These are phyloP conservation scores for Trichoderma reesei DNA, from an alignment of 495 filamentous ascomycete species.

Conservation along the genomic window DNA sequence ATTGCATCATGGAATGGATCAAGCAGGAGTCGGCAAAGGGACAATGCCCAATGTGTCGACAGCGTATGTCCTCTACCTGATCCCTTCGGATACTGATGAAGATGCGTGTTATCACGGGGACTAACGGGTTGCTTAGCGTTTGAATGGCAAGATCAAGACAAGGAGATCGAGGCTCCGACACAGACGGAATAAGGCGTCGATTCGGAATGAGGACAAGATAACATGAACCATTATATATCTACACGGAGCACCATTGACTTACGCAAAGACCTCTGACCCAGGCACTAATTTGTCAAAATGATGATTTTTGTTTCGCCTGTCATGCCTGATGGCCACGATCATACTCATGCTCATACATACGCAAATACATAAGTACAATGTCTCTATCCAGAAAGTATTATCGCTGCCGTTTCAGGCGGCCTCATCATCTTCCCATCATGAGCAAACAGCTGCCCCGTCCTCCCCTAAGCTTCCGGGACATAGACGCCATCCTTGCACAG, in stretches of 20 bases:
- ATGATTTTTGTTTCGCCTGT: background rate
- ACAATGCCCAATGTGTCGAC: slow-evolving; percentile 95
- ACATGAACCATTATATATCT: too few species aligned
- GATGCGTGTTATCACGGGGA: background rate
- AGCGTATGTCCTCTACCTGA: slow-evolving; percentile 50
- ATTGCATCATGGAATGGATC: slow-evolving; percentile 94
- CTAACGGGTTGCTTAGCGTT: background rate
- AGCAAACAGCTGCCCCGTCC: background rate
- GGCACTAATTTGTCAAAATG: background rate
- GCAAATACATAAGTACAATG: background rate
- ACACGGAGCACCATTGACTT: background rate
- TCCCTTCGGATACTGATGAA: background rate
- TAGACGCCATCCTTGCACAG: slow-evolving; percentile 74
- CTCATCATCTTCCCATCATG: background rate
- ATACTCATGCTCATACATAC: background rate
- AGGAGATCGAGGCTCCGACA: background rate
- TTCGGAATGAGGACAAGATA: background rate
- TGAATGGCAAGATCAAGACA: background rate
- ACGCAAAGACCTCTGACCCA: background rate
- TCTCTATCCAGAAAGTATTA: background rate
- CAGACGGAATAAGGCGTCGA: background rate
- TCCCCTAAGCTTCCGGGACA: slow-evolving; percentile 37
- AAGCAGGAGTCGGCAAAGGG: slow-evolving; percentile 88
- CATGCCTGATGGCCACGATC: background rate
- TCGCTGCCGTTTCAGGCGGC: background rate